A percentile compares a stretch with the other conserved stretches of the same genome.
Evolutionary conservation across 139 green algal species (phyloP).

Genomic region (Tetradesmus lagerheimii): DNA sequence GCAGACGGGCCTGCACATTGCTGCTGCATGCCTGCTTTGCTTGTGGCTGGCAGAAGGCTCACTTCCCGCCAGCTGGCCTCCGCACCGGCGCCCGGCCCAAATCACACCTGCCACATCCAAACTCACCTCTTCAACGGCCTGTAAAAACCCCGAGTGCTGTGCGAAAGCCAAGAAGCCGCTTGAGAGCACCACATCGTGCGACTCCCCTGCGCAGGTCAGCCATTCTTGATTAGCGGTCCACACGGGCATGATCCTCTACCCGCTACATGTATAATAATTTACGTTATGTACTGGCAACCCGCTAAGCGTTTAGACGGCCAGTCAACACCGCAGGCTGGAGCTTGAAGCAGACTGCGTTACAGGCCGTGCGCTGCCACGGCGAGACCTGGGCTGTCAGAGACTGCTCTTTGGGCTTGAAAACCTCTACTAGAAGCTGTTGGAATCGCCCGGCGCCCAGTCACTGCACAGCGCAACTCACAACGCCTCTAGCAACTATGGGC

Average conservation of each 20-base stretch:
- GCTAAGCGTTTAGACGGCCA: background rate
- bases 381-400: background rate
- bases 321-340: background rate
- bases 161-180: slow-evolving; percentile 93
- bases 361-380: background rate
- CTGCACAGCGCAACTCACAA: background rate
- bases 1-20: background rate
- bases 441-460: background rate
- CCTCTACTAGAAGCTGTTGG: background rate
- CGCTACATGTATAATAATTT: background rate
- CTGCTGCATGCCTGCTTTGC: background rate
- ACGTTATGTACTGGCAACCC: no score
- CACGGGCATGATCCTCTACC: background rate
- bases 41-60: no score
- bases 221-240: background rate
- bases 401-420: background rate
- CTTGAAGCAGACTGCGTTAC: slow-evolving; percentile 1
- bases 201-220: slow-evolving; percentile 27
- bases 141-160: slow-evolving; percentile 83
- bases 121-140: slow-evolving; percentile 82
- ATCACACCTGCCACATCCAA: background rate
- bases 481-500: background rate
- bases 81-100: background rate
- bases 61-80: slow-evolving; percentile 21
- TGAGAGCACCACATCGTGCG: slow-evolving; percentile 83